Evolutionary conservation across 768 basidiomycete genomes (phyloP).

Genomic region (Pisolithus orientalis): DNA sequence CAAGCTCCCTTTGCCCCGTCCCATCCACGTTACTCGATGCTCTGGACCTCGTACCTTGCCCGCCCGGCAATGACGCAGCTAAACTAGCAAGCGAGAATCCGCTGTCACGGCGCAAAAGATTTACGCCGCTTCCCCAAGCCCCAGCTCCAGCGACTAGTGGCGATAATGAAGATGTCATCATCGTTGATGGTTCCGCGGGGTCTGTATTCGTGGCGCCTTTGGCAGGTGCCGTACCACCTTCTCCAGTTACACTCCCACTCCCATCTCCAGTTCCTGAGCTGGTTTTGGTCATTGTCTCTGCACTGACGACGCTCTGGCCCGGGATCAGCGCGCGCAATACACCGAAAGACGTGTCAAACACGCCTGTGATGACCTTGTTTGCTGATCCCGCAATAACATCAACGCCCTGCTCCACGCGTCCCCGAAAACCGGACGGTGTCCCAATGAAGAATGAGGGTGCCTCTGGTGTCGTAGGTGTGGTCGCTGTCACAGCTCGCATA

Average conservation of each 20-base stretch:
- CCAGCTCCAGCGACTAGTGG: slow-evolving; percentile 12
- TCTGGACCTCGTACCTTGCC: slow-evolving; percentile 19
- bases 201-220: slow-evolving; percentile 15
- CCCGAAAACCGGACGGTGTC: slow-evolving; percentile 50
- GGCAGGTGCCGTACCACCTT: slow-evolving; percentile 5
- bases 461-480: slow-evolving; percentile 37
- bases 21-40: slow-evolving; percentile 16
- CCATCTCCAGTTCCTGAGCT: neutral
- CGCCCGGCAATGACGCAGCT: slow-evolving; percentile 52
- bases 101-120: slow-evolving; percentile 66
- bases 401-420: slow-evolving; percentile 74
- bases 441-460: slow-evolving; percentile 38
- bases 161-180: neutral
- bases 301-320: slow-evolving; percentile 19
- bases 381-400: slow-evolving; percentile 80
- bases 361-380: slow-evolving; percentile 69
- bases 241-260: neutral
- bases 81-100: slow-evolving; percentile 81
- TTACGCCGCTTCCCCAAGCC: slow-evolving; percentile 44
- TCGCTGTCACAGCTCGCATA: slow-evolving; percentile 37
- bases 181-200: slow-evolving; percentile 26
- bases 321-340: slow-evolving; percentile 77
- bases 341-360: slow-evolving; percentile 87
- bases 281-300: slow-evolving; percentile 1
- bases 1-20: slow-evolving; percentile 43